A percentile compares a stretch with the other conserved stretches of the same genome.
phyloP scores from a whole-genome alignment of 345 rosid species.

The Litchi chinensis region DNA sequence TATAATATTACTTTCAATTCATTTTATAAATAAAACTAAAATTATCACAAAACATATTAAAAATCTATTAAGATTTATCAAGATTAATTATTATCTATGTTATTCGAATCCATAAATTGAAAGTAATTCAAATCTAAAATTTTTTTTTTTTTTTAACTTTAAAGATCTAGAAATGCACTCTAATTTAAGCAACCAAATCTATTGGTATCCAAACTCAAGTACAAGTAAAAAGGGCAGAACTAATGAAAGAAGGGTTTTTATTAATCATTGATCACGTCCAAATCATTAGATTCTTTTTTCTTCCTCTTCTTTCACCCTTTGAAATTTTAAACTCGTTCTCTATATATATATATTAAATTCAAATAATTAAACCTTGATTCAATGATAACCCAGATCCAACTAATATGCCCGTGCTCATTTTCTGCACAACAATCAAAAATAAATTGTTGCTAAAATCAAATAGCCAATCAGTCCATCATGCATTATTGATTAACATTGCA shows the following conservation, averaged over 20 bases:
- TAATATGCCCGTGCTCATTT: neutral
- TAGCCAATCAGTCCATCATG: neutral
- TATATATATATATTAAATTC: neutral
- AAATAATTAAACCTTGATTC: neutral
- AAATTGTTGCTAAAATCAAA: neutral
- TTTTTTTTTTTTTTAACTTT: neutral
- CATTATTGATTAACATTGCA: neutral
- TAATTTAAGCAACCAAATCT: neutral
- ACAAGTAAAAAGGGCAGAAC: neutral
- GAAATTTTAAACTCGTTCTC: neutral
- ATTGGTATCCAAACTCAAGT: neutral
- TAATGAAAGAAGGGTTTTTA: too few relatives aligned
- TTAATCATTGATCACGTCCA: too few relatives aligned
- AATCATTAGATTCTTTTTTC: neutral
- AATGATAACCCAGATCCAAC: neutral
- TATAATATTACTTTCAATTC: too few relatives aligned
- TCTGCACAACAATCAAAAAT: neutral
- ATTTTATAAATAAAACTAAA: too few relatives aligned
- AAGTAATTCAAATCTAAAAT: neutral
- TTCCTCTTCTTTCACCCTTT: neutral
- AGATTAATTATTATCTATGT: too few relatives aligned
- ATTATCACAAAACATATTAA: too few relatives aligned
- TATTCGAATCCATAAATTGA: too few relatives aligned
- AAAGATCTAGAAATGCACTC: neutral
- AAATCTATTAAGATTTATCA: too few relatives aligned